Conservation (phyloP, 352 stramenopile genomes). For the Phytophthora cactorum region DNA sequence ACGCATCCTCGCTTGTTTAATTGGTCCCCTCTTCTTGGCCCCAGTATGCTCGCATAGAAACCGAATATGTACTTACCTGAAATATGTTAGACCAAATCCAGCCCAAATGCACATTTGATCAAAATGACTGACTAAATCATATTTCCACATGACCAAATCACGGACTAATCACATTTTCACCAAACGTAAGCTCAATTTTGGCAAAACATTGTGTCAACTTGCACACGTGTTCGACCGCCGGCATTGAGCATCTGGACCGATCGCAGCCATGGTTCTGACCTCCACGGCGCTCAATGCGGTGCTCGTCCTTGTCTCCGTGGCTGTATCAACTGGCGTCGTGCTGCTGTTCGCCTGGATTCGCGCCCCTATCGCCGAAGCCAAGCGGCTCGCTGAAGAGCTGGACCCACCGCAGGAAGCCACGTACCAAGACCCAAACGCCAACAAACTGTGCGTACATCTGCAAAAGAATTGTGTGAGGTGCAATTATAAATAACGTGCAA, state of each 20-base stretch:
- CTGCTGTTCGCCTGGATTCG: constrained; percentile 65
- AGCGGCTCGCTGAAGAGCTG: constrained; percentile 49
- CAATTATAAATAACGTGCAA: constrained; percentile 4
- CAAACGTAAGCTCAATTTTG: not conserved
- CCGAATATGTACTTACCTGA: too few relatives aligned
- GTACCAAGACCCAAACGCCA: constrained; percentile 60
- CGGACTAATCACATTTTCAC: constrained; percentile 18
- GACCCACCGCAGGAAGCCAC: constrained; percentile 63
- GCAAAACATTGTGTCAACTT: constrained; percentile 11
- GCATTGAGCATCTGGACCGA: not conserved
- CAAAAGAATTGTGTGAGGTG: not conserved
- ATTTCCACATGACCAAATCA: constrained; percentile 7
- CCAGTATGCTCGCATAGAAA: too few relatives aligned
- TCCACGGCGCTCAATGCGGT: constrained; percentile 23
- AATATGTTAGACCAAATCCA: too few relatives aligned
- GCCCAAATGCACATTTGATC: constrained; percentile 16
- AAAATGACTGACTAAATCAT: constrained; percentile 13
- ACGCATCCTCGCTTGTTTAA: constrained; percentile 29
- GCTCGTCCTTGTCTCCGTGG: constrained; percentile 25
- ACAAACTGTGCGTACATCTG: constrained; percentile 42
- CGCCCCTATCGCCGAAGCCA: constrained; percentile 60
- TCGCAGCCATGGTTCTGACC: constrained; percentile 17
- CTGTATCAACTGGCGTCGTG: constrained; percentile 30
- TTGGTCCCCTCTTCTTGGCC: too few relatives aligned
- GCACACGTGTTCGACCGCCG: constrained; percentile 22